Evolutionary conservation across 2,329 filamentous ascomycete species (phyloP).

Genomic region (Scytalidium lignicola): DNA sequence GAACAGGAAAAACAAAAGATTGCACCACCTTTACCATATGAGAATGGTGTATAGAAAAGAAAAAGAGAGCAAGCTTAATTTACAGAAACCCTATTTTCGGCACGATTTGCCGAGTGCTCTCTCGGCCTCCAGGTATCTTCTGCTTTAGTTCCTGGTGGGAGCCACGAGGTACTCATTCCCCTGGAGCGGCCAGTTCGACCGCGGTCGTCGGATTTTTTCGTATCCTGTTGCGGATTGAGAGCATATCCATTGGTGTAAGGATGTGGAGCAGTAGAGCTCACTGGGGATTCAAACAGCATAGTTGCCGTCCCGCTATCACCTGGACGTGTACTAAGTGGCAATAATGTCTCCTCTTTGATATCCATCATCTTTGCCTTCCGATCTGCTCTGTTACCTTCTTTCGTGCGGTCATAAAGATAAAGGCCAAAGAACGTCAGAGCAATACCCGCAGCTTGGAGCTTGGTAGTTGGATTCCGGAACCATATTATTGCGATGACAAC

Average conservation of each 20-base stretch:
- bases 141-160: constrained; percentile 76
- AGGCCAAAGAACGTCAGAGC: constrained; percentile 83
- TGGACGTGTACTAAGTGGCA: constrained; percentile 18
- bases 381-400: constrained; percentile 82
- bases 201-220: constrained; percentile 39
- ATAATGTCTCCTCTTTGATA: constrained; percentile 26
- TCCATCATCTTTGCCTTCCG: constrained; percentile 68
- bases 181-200: constrained; percentile 41
- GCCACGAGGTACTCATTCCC: constrained; percentile 53
- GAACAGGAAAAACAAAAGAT: not conserved
- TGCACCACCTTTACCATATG: not conserved
- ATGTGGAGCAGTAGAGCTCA: constrained; percentile 26
- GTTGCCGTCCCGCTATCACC: constrained; percentile 3
- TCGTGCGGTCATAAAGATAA: constrained; percentile 93
- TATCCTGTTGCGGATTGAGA: constrained; percentile 27
- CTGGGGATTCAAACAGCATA: not conserved
- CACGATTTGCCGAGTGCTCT: constrained; percentile 7
- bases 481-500: constrained; percentile 92
- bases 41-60: not conserved
- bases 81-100: not conserved
- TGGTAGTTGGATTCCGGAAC: constrained; percentile 88
- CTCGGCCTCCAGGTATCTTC: constrained; percentile 71
- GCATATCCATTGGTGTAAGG: constrained; percentile 43
- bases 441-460: constrained; percentile 79
- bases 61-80: not conserved